phyloP scores from a whole-genome alignment of 2,329 filamentous ascomycete species.

The Clonostachys rosea region DNA sequence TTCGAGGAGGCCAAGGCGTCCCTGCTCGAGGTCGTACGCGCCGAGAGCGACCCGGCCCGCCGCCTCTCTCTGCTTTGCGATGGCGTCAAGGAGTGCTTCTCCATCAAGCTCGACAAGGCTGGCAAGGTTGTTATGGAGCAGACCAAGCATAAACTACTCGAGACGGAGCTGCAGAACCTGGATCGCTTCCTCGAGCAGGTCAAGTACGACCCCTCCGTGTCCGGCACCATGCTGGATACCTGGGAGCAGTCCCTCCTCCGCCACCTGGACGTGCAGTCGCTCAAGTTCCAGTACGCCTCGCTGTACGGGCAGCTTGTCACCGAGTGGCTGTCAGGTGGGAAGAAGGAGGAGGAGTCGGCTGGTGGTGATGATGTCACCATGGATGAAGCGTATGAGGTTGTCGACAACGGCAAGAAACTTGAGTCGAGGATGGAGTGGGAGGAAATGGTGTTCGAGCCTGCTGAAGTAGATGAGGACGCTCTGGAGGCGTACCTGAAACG shows the following conservation, averaged over 20 bases:
- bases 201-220: slow-evolving; percentile 32
- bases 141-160: slow-evolving; percentile 16
- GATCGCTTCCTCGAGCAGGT: slow-evolving; percentile 32
- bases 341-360: slow-evolving; percentile 10
- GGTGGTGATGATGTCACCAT: slow-evolving; percentile 15
- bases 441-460: slow-evolving; percentile 32
- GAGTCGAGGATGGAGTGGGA: slow-evolving; percentile 35
- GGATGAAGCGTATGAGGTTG: slow-evolving; percentile 30
- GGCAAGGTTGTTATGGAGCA: slow-evolving; percentile 12
- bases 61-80: slow-evolving; percentile 23
- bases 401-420: slow-evolving; percentile 32
- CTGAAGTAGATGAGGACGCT: slow-evolving; percentile 24
- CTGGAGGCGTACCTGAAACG: slow-evolving; percentile 31
- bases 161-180: slow-evolving; percentile 28
- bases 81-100: slow-evolving; percentile 28
- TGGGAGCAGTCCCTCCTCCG: slow-evolving; percentile 29
- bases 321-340: slow-evolving; percentile 32
- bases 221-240: slow-evolving; percentile 17
- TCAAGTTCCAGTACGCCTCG: slow-evolving; percentile 35
- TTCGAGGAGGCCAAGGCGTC: slow-evolving; percentile 27
- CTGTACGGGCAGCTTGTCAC: slow-evolving; percentile 41
- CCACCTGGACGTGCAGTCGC: slow-evolving; percentile 31
- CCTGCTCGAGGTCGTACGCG: slow-evolving; percentile 17
- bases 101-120: slow-evolving; percentile 18
- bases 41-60: slow-evolving; percentile 14